phyloP scores from a whole-genome alignment of 1,139 yeast genomes.

The Hansenula anomala region DNA sequence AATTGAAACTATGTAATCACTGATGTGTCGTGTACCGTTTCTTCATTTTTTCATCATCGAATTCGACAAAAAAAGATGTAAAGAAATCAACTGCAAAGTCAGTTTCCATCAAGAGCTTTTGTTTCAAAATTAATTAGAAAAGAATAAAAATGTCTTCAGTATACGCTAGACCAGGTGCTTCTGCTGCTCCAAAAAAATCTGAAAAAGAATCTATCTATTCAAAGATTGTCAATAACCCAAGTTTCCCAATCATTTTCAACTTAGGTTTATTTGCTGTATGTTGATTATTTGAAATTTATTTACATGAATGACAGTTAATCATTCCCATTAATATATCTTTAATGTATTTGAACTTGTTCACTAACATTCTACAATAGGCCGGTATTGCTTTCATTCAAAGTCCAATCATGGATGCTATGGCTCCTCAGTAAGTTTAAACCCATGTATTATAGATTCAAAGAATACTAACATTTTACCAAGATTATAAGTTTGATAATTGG shows the following conservation, averaged over 20 bases:
- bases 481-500: background rate
- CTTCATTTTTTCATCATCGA: no score
- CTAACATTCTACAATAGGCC: no score
- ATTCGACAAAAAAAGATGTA: no score
- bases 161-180: conserved; percentile 13
- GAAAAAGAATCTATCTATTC: conserved; percentile 37
- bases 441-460: no score
- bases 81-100: no score
- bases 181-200: conserved; percentile 15
- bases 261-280: conserved; percentile 53
- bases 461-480: no score
- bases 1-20: no score
- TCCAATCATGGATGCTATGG: conserved; percentile 75
- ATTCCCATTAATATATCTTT: conserved; percentile 12
- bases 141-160: conserved; percentile 16
- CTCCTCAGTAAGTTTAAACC: conserved; percentile 45
- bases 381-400: conserved; percentile 76
- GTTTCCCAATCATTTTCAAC: conserved; percentile 59
- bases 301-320: conserved; percentile 5
- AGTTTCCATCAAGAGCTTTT: no score
- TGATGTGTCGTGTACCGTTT: no score
- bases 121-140: no score
- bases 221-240: conserved; percentile 56
- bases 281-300: conserved; percentile 4
- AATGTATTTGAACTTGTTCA: no score